phyloP scores from a whole-genome alignment of 1,139 yeast species.

The Taiozyma onychis region DNA sequence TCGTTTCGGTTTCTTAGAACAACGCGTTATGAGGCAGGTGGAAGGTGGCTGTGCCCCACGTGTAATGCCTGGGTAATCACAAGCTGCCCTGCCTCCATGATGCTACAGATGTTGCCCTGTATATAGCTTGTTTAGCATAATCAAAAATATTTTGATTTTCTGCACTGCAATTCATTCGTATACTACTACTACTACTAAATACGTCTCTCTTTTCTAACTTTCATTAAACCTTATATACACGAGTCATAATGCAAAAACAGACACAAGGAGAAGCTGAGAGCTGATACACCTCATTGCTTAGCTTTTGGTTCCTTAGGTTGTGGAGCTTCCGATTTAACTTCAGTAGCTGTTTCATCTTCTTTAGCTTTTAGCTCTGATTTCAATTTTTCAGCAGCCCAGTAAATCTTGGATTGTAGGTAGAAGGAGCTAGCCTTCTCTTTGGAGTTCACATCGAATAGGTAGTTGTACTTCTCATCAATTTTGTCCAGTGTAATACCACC shows the following conservation, averaged over 20 bases:
- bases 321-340: slow-evolving; percentile 2
- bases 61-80: slow-evolving; percentile 19
- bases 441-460: slow-evolving; percentile 80
- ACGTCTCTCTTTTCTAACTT: not conserved
- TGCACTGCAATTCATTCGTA: too few species aligned
- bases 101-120: slow-evolving; percentile 18
- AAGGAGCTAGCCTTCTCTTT: slow-evolving; percentile 94
- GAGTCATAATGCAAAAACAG: not conserved
- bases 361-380: slow-evolving; percentile 22
- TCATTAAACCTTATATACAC: not conserved
- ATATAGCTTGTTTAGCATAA: not conserved
- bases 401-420: slow-evolving; percentile 87
- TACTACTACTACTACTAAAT: not conserved
- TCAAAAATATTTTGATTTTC: not conserved
- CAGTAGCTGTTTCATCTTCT: slow-evolving; percentile 16
- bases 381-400: slow-evolving; percentile 48
- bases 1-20: slow-evolving; percentile 28
- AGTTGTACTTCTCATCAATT: slow-evolving; percentile 71
- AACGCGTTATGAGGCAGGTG: slow-evolving; percentile 24
- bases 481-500: slow-evolving; percentile 45
- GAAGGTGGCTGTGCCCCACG: slow-evolving; percentile 13
- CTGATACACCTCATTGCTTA: not conserved
- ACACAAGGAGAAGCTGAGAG: not conserved
- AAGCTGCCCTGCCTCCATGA: slow-evolving; percentile 21
- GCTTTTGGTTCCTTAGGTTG: not conserved